Conservation (phyloP, 805 yeast species). For the Candida nonsorbophila region DNA sequence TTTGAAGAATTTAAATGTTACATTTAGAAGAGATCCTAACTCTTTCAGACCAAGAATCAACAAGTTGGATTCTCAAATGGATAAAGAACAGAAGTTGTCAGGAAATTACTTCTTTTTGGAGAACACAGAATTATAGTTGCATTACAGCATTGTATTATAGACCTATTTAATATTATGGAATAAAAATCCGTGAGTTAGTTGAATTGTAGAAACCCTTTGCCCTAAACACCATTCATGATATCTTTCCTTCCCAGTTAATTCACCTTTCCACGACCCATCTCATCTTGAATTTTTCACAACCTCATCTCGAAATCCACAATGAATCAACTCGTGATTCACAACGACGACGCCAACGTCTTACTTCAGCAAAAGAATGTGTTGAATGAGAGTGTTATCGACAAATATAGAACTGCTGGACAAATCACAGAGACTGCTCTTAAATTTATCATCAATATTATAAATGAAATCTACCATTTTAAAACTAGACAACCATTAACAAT, state of each 20-base stretch:
- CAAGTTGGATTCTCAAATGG: slow-evolving; percentile 97
- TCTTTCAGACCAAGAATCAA: slow-evolving; percentile 98
- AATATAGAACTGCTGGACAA: slow-evolving; percentile 86
- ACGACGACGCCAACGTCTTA: slow-evolving; percentile 67
- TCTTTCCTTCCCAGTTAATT: no score
- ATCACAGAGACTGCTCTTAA: slow-evolving; percentile 77
- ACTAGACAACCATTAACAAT: slow-evolving; percentile 38
- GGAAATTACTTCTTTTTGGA: slow-evolving; percentile 98
- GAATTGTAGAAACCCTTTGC: neutral
- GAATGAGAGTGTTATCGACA: slow-evolving; percentile 58
- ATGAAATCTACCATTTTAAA: slow-evolving; percentile 64
- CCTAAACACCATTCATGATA: neutral
- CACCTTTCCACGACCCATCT: slow-evolving; percentile 2
- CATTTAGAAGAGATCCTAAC: slow-evolving; percentile 98
- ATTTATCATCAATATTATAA: slow-evolving; percentile 61
- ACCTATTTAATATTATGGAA: slow-evolving; percentile 2
- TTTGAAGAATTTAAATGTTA: slow-evolving; percentile 94
- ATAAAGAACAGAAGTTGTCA: slow-evolving; percentile 86
- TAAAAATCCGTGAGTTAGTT: neutral
- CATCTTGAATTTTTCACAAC: slow-evolving; percentile 2
- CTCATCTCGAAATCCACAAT: slow-evolving; percentile 4
- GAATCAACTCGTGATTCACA: slow-evolving; percentile 63
- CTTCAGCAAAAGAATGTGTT: slow-evolving; percentile 70
- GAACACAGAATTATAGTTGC: slow-evolving; percentile 34
- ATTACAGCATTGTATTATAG: slow-evolving; percentile 5